These are phyloP conservation scores for Sphenostylis stenocarpa DNA, from an alignment of 306 rosid species.

Conservation along the genomic window DNA sequence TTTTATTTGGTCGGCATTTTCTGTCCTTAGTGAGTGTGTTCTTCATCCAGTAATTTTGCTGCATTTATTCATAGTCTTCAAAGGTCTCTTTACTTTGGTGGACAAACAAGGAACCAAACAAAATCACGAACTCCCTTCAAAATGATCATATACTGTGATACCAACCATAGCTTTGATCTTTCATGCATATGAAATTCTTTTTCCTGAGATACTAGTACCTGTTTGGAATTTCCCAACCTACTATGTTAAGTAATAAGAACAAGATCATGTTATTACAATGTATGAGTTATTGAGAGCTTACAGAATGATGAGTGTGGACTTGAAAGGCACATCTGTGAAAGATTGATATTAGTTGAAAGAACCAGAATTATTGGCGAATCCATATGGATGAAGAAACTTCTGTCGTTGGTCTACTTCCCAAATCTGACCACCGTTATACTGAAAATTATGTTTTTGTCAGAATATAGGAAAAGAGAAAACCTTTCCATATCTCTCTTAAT, in stretches of 20 bases:
- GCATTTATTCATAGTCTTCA: conserved; percentile 57
- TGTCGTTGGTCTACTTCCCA: conserved; percentile 84
- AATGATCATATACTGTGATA: not conserved
- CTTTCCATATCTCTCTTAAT: not conserved
- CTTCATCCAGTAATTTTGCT: conserved; percentile 57
- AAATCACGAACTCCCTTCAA: conserved; percentile 20
- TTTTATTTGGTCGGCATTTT: conserved; percentile 59
- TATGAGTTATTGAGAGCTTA: conserved; percentile 55
- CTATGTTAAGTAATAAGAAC: too few relatives aligned
- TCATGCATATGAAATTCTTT: conserved; percentile 26
- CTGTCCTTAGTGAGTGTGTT: conserved; percentile 47
- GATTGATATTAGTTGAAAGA: conserved; percentile 51
- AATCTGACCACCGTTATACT: conserved; percentile 56
- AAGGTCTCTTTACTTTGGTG: conserved; percentile 44
- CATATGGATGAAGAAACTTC: conserved; percentile 66
- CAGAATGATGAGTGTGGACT: conserved; percentile 46
- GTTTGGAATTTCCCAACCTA: conserved; percentile 31
- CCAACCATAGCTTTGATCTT: conserved; percentile 8
- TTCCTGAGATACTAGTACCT: conserved; percentile 23
- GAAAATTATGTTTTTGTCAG: conserved; percentile 53
- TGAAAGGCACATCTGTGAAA: conserved; percentile 40
- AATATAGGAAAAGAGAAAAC: not conserved
- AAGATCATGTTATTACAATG: too few relatives aligned
- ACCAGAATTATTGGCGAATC: conserved; percentile 55
- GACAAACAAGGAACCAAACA: conserved; percentile 40